Evolutionary conservation across 805 yeast species (phyloP), one percentile per base, ranked within the genome.

Genomic region (Zygosaccharomyces siamensis): DNA sequence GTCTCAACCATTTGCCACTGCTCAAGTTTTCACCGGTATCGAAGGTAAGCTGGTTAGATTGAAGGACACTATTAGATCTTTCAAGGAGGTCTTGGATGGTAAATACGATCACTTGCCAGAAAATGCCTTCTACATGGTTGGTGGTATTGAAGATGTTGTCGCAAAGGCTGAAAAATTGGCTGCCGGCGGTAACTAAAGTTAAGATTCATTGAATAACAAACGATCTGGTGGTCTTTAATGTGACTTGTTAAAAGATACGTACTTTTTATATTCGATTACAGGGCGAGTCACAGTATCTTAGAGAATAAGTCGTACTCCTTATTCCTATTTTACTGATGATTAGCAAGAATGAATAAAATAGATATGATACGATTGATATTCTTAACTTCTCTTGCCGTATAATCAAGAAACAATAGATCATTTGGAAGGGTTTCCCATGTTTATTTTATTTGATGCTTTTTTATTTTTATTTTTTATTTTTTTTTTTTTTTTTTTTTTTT

Each of bases 111-210:
- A 85, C 80, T 84, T 93, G 70, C 99, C 99, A 73, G 99, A 93
- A 81, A 87, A 85, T 73, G 99, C 99, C 68, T 93, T 93, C 95
- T 93, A 93, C 79, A 93, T 93, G 99, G 99, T 93, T 77, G 99
- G 99, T 80, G 96, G 96, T 80, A 90, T 93, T 70, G 97, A 90
- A 74, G 99, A 93, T 77, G 99, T 84, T 67, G 76, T 89, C 73
- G 95, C 97, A 72, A 93, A 93, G 84, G 98, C 97, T 72, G 98
- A 93, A 79, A 90, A 92, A 81, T 77, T 93, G 74, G 98, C 98
- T 76, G 82, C 95, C 73, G 96, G 89, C 74, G 78, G 89, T 67
- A 81, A 82, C 70, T 83, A 81, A 52, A 48, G 21, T 18, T 33
- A 14, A 16, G 21, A 33, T 26, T 26, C 28, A 26, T 26, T 26